A percentile compares a stretch with the other conserved stretches of the same genome.
Evolutionary conservation across 352 stramenopile genomes (phyloP).

Genomic region (Phytophthora idaei): DNA sequence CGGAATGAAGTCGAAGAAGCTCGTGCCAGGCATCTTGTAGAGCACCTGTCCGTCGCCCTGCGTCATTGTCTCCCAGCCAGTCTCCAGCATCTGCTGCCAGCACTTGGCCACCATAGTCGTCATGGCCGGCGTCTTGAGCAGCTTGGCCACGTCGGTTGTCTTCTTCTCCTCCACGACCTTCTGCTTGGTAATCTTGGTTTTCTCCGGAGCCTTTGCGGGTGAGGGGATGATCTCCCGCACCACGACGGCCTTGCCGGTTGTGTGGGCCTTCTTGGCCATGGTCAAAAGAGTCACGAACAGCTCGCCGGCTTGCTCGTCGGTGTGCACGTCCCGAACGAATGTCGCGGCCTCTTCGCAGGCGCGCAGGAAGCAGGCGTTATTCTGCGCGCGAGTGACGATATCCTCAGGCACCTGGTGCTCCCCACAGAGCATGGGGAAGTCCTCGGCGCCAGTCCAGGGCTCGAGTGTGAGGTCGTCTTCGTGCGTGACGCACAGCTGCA

Average conservation of each 20-base stretch:
- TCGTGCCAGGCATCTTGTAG: slow-evolving; percentile 73
- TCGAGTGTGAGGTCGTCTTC: slow-evolving; percentile 44
- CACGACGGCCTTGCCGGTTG: slow-evolving; percentile 25
- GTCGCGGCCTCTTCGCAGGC: slow-evolving; percentile 58
- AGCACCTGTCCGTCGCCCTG: slow-evolving; percentile 55
- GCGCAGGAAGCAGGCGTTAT: slow-evolving; percentile 54
- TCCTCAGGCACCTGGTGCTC: slow-evolving; percentile 42
- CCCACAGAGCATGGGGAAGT: slow-evolving; percentile 51
- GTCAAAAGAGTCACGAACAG: slow-evolving; percentile 44
- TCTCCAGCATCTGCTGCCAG: slow-evolving; percentile 63
- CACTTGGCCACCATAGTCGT: slow-evolving; percentile 43
- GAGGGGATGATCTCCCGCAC: slow-evolving; percentile 25
- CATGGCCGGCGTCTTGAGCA: slow-evolving; percentile 35
- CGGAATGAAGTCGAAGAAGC: slow-evolving; percentile 72
- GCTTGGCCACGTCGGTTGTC: slow-evolving; percentile 10
- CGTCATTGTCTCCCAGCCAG: slow-evolving; percentile 66
- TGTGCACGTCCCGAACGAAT: slow-evolving; percentile 36
- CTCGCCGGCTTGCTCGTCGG: slow-evolving; percentile 32
- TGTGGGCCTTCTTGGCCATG: slow-evolving; percentile 30
- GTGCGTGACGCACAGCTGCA: slow-evolving; percentile 56
- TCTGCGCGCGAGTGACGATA: slow-evolving; percentile 37
- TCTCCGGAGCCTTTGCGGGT: slow-evolving; percentile 8
- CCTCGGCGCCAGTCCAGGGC: slow-evolving; percentile 23
- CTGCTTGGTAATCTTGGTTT: slow-evolving; percentile 11
- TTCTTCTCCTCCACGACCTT: slow-evolving; percentile 6